Evolutionary conservation across 257 asterid genomes (phyloP).

Genomic region (Solanum piurae): DNA sequence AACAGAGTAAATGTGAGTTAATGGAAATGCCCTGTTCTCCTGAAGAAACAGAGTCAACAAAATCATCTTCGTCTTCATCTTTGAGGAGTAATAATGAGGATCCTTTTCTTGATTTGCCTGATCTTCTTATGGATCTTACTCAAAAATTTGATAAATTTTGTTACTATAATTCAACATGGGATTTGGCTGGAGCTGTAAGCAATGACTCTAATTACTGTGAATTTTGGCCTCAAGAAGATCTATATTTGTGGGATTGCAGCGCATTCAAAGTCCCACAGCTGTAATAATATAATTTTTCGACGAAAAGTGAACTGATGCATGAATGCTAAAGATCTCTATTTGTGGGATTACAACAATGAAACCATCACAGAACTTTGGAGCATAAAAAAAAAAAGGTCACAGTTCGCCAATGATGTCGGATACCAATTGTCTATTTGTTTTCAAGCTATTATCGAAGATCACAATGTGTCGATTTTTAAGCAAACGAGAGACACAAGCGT

Average conservation of each 20-base stretch:
- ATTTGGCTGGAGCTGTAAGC: not conserved
- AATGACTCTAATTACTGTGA: not conserved
- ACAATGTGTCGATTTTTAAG: not conserved
- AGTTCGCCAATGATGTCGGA: not conserved
- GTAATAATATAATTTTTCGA: not conserved
- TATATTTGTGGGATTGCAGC: slow-evolving; percentile 8
- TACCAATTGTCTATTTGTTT: not conserved
- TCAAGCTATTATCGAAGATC: not conserved
- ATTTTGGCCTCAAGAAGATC: slow-evolving; percentile 18
- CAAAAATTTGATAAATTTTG: slow-evolving; percentile 9
- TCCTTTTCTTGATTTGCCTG: slow-evolving; percentile 54
- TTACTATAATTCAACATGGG: not conserved
- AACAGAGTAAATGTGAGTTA: not conserved
- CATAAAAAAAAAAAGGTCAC: not conserved
- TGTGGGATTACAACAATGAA: not conserved
- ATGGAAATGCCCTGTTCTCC: not conserved
- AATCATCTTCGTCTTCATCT: not conserved
- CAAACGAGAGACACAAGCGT: not conserved
- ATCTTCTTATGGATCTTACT: slow-evolving; percentile 22
- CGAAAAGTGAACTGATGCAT: not conserved
- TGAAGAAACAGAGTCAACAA: slow-evolving; percentile 8
- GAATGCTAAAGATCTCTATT: not conserved
- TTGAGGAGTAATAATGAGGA: slow-evolving; percentile 18
- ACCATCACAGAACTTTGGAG: not conserved
- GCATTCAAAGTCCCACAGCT: not conserved